A percentile compares a stretch with the other conserved stretches of the same genome.
Evolutionary conservation across 225 moss, liverwort and hornwort genomes (phyloP).

Genomic region (Polytrichum formosum): DNA sequence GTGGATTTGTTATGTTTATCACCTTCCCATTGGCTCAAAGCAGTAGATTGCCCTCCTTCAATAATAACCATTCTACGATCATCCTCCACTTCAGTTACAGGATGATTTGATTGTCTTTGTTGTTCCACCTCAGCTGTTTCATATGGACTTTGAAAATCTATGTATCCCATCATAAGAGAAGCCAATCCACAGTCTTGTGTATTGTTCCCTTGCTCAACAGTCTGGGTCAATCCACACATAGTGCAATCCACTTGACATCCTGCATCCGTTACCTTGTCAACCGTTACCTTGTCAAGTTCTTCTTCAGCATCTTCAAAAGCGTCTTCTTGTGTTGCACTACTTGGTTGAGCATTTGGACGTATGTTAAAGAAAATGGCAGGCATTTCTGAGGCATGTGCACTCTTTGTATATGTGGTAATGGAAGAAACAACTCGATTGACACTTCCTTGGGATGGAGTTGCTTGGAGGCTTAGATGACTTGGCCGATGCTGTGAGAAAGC

Average conservation of each 20-base stretch:
- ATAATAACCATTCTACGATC: too few relatives aligned
- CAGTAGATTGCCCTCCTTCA: constrained; percentile 3
- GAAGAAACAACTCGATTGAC: background rate
- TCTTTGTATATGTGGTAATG: background rate
- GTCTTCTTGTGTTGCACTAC: background rate
- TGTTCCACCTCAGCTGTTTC: background rate
- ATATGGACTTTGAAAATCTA: background rate
- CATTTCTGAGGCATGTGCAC: background rate
- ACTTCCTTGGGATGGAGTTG: background rate
- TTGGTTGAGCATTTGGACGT: background rate
- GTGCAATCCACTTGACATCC: constrained; percentile 6
- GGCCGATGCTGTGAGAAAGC: background rate
- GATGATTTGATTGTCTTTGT: background rate
- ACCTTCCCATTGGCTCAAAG: constrained; percentile 6
- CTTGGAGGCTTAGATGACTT: background rate
- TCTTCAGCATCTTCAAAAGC: constrained; percentile 7
- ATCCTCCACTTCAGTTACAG: too few relatives aligned
- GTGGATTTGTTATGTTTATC: too few relatives aligned
- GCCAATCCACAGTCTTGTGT: constrained; percentile 2
- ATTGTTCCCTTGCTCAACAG: background rate
- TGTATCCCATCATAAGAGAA: constrained; percentile 5
- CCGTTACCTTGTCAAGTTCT: background rate
- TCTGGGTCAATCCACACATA: background rate
- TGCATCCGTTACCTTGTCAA: constrained; percentile 1
- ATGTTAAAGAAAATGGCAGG: background rate